phyloP scores from a whole-genome alignment of 352 stramenopile species.

The Thalassiosira livingstoniorum region DNA sequence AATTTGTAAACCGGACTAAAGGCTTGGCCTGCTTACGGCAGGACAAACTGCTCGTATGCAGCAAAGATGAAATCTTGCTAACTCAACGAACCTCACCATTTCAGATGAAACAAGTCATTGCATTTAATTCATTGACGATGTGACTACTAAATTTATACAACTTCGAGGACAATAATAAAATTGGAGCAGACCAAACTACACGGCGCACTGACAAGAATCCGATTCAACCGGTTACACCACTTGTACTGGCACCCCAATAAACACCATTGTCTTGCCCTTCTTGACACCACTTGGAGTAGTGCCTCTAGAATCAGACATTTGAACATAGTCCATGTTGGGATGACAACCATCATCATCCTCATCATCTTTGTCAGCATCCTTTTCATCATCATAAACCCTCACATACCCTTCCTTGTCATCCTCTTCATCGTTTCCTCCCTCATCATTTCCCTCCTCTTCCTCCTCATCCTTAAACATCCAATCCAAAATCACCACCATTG shows the following conservation, averaged over 20 bases:
- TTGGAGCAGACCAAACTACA: too few relatives aligned
- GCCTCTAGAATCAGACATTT: background rate
- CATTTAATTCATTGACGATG: too few relatives aligned
- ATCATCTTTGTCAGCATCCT: slow-evolving; percentile 8
- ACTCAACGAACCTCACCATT: too few relatives aligned
- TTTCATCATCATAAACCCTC: slow-evolving; percentile 26
- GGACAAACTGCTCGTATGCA: too few relatives aligned
- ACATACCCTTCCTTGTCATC: slow-evolving; percentile 9
- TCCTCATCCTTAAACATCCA: background rate
- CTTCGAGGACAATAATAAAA: too few relatives aligned
- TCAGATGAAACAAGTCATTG: too few relatives aligned
- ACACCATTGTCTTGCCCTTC: slow-evolving; percentile 19
- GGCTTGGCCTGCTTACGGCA: too few relatives aligned
- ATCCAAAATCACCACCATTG: background rate
- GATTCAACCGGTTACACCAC: slow-evolving; percentile 45
- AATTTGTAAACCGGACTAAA: too few relatives aligned
- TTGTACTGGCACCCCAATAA: slow-evolving; percentile 39
- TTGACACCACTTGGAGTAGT: background rate
- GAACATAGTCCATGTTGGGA: background rate
- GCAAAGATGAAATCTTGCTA: too few relatives aligned
- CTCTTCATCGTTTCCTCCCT: slow-evolving; percentile 1
- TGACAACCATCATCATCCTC: too few relatives aligned
- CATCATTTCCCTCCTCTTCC: background rate
- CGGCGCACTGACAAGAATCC: too few relatives aligned
- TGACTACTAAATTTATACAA: too few relatives aligned